Base-by-base conservation (phyloP, 306 rosid genomes). In the Fragaria ananassa region DNA sequence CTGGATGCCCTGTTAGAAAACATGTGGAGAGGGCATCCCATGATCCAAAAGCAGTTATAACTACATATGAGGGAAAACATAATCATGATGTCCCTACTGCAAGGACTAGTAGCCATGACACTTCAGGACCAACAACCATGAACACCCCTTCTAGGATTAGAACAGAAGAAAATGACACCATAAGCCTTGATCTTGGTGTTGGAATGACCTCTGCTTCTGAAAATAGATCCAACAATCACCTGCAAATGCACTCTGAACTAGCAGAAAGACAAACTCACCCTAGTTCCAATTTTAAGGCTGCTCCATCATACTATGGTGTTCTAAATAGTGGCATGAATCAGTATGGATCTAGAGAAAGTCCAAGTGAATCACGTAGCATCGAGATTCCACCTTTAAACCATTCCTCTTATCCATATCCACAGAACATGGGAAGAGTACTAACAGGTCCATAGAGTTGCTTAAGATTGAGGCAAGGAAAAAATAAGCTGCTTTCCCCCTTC, bases 21-120 rank as follows among this genome's bases (percentile, higher is more conserved):
- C 99, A 95, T 58, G 97, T 95, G 81, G 99, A 95, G 86, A 88
- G 97, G 78, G 99, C 99, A 76, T 92, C 97, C 13, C 97, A 95
- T 79, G 97, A 95, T 82, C 99, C 97, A 7, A 95, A 92, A 87
- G 98, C 98, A 17, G 99, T 95, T 49, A 95, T 95, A 77, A 95
- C 99, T 29, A 92, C 99, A 39, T 95, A 95, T 0, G 99, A 95
- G 71, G 99, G 98, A 49, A 92, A 95, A 50, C 99, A 92, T 84
- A 95, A 95, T 72, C 99, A 95, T 41, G 97, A 95, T 42, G 97
- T 95, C 68, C 99, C 99, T 10, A 91, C 97, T 47, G 93, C 99
- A 8, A 90, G 82, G 85, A 85, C 69, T 37, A 89, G 89, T 46
- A 92, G 93, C 90, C 97, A 95, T 81, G 97, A 95, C 75, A 85